Evolutionary conservation across 306 rosid species (phyloP).

Genomic region (Rubus parviflorus): DNA sequence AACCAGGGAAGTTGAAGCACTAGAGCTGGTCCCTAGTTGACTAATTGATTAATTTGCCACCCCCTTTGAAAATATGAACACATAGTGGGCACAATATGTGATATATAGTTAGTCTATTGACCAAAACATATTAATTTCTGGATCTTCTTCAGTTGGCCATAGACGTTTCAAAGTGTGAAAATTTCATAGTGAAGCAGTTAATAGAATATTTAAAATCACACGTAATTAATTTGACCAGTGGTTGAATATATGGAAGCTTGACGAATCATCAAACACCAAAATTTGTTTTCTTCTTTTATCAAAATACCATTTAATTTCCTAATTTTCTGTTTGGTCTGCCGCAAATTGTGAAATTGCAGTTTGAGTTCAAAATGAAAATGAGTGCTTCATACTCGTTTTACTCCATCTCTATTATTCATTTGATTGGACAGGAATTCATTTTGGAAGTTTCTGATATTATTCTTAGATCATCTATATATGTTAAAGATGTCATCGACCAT

Average conservation of each 20-base stretch:
- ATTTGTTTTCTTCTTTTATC: not conserved
- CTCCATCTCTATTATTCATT: not conserved
- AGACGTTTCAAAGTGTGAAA: constrained; percentile 10
- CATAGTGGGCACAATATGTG: not conserved
- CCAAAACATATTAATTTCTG: not conserved
- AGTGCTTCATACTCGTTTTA: not conserved
- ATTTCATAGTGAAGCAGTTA: not conserved
- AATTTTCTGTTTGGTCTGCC: not conserved
- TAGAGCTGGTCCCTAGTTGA: not conserved
- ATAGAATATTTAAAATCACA: not conserved
- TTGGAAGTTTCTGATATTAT: not conserved
- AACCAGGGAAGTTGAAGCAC: not conserved
- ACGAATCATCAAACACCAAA: not conserved
- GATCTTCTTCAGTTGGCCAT: not conserved
- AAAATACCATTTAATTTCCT: not conserved
- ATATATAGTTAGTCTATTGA: not conserved
- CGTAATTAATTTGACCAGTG: not conserved
- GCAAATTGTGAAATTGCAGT: not conserved
- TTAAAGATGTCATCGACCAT: not conserved
- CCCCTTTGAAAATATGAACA: not conserved
- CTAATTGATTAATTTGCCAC: not conserved
- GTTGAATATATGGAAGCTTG: not conserved
- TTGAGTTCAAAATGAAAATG: not conserved
- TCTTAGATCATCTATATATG: not conserved
- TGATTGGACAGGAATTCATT: not conserved